Evolutionary conservation across 257 asterid species (phyloP).

Genomic region (Hygrophila difformis): DNA sequence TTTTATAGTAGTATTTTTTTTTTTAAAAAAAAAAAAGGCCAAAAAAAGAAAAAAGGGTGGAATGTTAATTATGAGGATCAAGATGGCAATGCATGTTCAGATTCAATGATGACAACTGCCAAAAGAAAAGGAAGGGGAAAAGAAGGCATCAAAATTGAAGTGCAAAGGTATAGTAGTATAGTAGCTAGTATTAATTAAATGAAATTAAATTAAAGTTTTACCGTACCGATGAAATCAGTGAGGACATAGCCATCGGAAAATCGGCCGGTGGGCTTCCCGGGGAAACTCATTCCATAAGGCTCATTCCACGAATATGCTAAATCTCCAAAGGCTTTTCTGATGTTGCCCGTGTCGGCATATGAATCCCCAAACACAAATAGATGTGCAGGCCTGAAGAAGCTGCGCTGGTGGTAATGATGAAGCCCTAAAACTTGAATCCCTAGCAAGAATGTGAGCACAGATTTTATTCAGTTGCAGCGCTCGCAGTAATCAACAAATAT

Average conservation of each 20-base stretch:
- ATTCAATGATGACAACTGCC: neutral
- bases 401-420: neutral
- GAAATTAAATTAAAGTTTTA: neutral
- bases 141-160: neutral
- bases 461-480: too few relatives aligned
- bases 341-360: conserved; percentile 84
- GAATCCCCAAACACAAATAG: conserved; percentile 93
- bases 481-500: too few relatives aligned
- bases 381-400: conserved; percentile 30
- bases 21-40: too few relatives aligned
- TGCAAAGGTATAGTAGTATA: neutral
- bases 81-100: conserved; percentile 1
- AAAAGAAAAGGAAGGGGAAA: neutral
- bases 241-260: conserved; percentile 86
- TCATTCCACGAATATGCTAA: conserved; percentile 74
- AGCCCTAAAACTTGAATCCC: too few relatives aligned
- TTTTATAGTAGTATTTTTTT: too few relatives aligned
- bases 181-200: too few relatives aligned
- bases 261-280: conserved; percentile 94
- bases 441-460: too few relatives aligned
- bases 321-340: conserved; percentile 33
- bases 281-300: conserved; percentile 83
- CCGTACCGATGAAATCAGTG: conserved; percentile 74
- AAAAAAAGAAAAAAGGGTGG: conserved; percentile 17
- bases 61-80: conserved; percentile 17